Percentiles rank a stretch among this genome's conserved stretches.
Evolutionary conservation across 1,284 basidiomycete genomes (phyloP).

Genomic region (Sphaerobolus stellatus): DNA sequence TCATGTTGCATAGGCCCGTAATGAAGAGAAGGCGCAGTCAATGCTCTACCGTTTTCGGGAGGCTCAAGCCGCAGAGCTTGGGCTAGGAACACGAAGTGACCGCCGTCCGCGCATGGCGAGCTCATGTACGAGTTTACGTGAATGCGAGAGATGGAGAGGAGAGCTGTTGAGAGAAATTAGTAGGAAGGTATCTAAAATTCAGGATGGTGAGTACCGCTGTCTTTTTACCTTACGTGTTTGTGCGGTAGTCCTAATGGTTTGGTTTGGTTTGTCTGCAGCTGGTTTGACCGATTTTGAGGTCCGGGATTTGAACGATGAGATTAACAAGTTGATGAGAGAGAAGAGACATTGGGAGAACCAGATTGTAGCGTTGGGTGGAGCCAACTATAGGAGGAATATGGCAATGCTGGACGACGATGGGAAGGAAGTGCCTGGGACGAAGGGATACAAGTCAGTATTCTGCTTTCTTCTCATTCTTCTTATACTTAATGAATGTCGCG

Average conservation of each 20-base stretch:
- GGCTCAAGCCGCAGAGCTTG: constrained; percentile 93
- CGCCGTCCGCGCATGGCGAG: constrained; percentile 88
- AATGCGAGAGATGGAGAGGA: constrained; percentile 94
- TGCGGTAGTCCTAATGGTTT: constrained; percentile 6
- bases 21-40: constrained; percentile 96
- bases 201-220: constrained; percentile 70
- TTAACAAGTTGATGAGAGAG: constrained; percentile 94
- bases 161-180: constrained; percentile 94
- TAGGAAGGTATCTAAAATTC: constrained; percentile 96
- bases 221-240: background rate
- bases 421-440: constrained; percentile 93
- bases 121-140: constrained; percentile 85
- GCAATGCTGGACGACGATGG: constrained; percentile 93
- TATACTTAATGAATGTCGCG: background rate
- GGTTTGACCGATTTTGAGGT: constrained; percentile 95
- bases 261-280: constrained; percentile 46
- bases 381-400: constrained; percentile 91
- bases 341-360: constrained; percentile 98
- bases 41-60: constrained; percentile 99
- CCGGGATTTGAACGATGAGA: constrained; percentile 96
- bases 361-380: constrained; percentile 91
- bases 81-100: constrained; percentile 78
- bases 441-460: constrained; percentile 89
- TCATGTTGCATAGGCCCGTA: constrained; percentile 88
- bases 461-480: background rate